Conservation (phyloP, 208 protist genomes). For the Zelonia costaricensis region DNA sequence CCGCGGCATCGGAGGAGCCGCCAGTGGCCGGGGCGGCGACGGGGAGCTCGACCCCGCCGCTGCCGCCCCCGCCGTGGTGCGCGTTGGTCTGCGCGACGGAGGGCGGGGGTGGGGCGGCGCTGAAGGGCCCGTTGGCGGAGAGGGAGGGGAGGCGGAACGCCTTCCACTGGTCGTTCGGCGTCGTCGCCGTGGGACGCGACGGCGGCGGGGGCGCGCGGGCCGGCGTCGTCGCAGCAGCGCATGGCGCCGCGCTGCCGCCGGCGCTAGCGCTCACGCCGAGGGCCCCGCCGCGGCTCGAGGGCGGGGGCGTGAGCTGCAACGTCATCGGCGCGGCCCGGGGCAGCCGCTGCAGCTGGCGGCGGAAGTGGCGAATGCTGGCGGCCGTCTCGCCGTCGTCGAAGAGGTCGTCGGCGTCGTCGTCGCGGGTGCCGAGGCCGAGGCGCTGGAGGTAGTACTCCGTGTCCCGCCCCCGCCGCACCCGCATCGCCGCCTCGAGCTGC, state of each 20-base stretch:
- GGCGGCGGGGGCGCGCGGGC: neutral
- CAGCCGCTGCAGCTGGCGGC: slow-evolving; percentile 7
- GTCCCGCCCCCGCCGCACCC: slow-evolving; percentile 30
- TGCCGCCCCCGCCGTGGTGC: neutral
- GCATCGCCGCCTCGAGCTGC: slow-evolving; percentile 46
- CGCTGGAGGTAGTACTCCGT: slow-evolving; percentile 61
- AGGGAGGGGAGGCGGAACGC: neutral
- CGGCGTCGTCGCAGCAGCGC: neutral
- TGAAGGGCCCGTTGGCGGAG: neutral
- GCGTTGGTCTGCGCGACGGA: neutral
- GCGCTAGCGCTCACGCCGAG: no score
- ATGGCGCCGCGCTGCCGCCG: neutral
- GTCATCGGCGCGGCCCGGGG: slow-evolving; percentile 10
- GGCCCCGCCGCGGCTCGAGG: no score
- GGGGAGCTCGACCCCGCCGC: neutral
- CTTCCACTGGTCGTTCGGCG: no score
- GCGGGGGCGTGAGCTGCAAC: neutral
- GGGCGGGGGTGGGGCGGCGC: neutral
- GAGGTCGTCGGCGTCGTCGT: slow-evolving; percentile 7
- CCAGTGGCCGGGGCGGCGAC: neutral
- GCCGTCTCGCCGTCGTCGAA: neutral
- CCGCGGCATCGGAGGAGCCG: neutral
- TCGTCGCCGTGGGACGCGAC: neutral
- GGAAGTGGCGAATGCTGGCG: neutral
- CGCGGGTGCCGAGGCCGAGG: slow-evolving; percentile 20